phyloP scores from a whole-genome alignment of 805 yeast species.

The Diddensiella caesifluorescens region DNA sequence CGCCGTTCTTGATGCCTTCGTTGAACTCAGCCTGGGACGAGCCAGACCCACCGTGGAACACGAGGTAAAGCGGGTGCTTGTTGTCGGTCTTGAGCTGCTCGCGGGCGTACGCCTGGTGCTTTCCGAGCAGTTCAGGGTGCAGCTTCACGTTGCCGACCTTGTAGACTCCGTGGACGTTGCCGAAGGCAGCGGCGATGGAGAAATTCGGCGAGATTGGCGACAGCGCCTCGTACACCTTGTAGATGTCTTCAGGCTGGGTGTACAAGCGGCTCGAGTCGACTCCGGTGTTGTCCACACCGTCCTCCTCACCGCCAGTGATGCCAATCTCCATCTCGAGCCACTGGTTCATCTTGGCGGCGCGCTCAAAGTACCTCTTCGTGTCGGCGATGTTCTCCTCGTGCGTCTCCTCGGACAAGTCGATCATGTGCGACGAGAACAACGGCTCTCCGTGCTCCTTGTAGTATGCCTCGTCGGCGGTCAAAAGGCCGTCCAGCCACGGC shows the following conservation, averaged over 20 bases:
- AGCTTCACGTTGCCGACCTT: constrained; percentile 97
- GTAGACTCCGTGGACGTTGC: constrained; percentile 99
- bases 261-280: constrained; percentile 82
- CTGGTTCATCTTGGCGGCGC: constrained; percentile 91
- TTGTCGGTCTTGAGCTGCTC: constrained; percentile 50
- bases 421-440: constrained; percentile 97
- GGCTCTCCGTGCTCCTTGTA: constrained; percentile 86
- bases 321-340: constrained; percentile 99
- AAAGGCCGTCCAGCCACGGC: constrained; percentile 99
- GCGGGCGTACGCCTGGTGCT: constrained; percentile 87
- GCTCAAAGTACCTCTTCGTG: constrained; percentile 90
- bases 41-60: constrained; percentile 99
- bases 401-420: constrained; percentile 93
- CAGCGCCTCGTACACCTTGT: constrained; percentile 83
- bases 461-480: constrained; percentile 92
- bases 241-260: constrained; percentile 95
- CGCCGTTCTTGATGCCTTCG: constrained; percentile 88
- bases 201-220: constrained; percentile 91
- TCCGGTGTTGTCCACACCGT: constrained; percentile 98
- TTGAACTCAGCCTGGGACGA: constrained; percentile 87
- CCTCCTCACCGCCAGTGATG: constrained; percentile 99
- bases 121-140: constrained; percentile 89
- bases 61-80: constrained; percentile 81
- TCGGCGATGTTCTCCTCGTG: constrained; percentile 94
- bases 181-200: constrained; percentile 99